Evolutionary conservation across 23 red algal species (phyloP).

Genomic region (Gracilariopsis chorda): DNA sequence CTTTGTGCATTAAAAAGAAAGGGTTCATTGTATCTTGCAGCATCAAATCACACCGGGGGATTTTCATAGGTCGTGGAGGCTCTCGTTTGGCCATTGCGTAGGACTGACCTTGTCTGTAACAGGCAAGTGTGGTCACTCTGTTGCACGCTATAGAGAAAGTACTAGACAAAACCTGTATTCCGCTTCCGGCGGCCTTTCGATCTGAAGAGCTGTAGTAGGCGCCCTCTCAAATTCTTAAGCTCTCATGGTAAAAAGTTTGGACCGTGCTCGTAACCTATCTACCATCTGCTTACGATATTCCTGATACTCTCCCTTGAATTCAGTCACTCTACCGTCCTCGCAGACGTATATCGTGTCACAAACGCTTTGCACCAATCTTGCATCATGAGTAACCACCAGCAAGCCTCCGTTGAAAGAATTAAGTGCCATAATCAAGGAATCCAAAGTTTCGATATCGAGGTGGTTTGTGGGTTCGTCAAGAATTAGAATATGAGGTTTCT

Average conservation of each 20-base stretch:
- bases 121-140: too few species aligned
- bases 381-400: slow-evolving; percentile 77
- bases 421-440: slow-evolving; percentile 82
- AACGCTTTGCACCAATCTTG: slow-evolving; percentile 72
- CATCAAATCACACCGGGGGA: too few species aligned
- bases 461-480: slow-evolving; percentile 76
- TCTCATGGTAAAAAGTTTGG: slow-evolving; percentile 47
- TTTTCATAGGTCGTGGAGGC: too few species aligned
- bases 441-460: slow-evolving; percentile 79
- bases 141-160: too few species aligned
- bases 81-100: too few species aligned
- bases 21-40: too few species aligned
- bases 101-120: too few species aligned
- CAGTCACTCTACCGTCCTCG: slow-evolving; percentile 63
- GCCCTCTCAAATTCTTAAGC: too few species aligned
- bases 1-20: too few species aligned
- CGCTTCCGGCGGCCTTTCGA: too few species aligned
- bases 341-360: slow-evolving; percentile 81
- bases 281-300: slow-evolving; percentile 77
- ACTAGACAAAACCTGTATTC: too few species aligned
- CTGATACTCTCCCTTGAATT: slow-evolving; percentile 78
- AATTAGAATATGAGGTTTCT: slow-evolving; percentile 72
- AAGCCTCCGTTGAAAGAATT: slow-evolving; percentile 95
- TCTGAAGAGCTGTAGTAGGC: too few species aligned
- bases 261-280: slow-evolving; percentile 34